Evolutionary conservation across 1,139 yeast species (phyloP).

Genomic region (Protomyces pachydermus): DNA sequence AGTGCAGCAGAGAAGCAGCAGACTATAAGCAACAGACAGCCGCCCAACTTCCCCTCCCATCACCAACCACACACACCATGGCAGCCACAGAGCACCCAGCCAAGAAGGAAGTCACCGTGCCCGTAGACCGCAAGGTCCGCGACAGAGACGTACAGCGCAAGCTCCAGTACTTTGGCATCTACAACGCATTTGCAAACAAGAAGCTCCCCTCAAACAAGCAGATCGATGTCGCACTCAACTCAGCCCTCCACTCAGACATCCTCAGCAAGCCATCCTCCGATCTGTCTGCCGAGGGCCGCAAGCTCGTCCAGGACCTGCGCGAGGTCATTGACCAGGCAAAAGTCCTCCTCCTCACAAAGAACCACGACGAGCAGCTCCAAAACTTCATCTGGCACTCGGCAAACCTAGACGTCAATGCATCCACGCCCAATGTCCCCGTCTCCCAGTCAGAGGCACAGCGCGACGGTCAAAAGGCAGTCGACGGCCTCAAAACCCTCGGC

Average conservation of each 20-base stretch:
- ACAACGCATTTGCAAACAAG: slow-evolving; percentile 30
- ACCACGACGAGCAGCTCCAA: slow-evolving; percentile 31
- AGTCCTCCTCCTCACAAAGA: slow-evolving; percentile 30
- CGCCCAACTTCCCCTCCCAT: not conserved
- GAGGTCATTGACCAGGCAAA: slow-evolving; percentile 29
- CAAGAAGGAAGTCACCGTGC: slow-evolving; percentile 28
- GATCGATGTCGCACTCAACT: slow-evolving; percentile 32
- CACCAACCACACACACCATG: not conserved
- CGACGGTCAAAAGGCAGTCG: slow-evolving; percentile 22
- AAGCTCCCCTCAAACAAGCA: slow-evolving; percentile 34
- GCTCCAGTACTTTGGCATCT: slow-evolving; percentile 30
- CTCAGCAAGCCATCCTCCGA: slow-evolving; percentile 24
- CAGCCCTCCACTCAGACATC: slow-evolving; percentile 28
- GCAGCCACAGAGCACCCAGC: slow-evolving; percentile 15
- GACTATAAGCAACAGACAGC: not conserved
- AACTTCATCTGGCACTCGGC: slow-evolving; percentile 32
- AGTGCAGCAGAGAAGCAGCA: no score
- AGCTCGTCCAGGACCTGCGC: slow-evolving; percentile 26
- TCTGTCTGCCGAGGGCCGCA: slow-evolving; percentile 32
- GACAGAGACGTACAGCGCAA: slow-evolving; percentile 32
- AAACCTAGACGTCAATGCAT: slow-evolving; percentile 8
- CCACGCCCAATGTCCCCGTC: slow-evolving; percentile 21
- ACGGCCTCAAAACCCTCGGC: slow-evolving; percentile 32
- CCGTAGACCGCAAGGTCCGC: slow-evolving; percentile 28
- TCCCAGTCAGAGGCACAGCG: slow-evolving; percentile 13